Base-by-base conservation (phyloP, 139 green algal genomes). In the Chlamydomonas applanata region DNA sequence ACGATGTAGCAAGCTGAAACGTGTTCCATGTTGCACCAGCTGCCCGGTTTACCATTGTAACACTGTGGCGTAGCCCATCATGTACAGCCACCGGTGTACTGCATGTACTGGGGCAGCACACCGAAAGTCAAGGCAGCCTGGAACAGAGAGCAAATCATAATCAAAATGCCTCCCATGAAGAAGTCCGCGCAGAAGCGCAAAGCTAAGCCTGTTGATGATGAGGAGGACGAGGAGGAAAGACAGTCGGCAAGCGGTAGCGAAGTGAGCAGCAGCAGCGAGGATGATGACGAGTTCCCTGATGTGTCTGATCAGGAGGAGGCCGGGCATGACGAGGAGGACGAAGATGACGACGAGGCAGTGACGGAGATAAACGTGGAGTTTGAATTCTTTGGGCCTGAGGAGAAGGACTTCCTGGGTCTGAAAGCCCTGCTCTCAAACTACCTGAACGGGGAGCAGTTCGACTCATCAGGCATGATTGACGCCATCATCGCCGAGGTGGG, bases 391-490 rank as follows among this genome's bases (percentile, higher is more conserved):
- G 87, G 93, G 25, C 93, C 93, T 0, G 76, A 87, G 53, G 90
- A 96, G n/a, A 74, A 76, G 0, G 93, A 98, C 82, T 98, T 94
- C 62, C 91, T 93, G 17, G 93, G 93, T 25, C 72, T 98, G 14
- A 93, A 90, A 52, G 85, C 85, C 1, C 80, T 98, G 70, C 76
- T 98, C 71, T 60, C 76, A 32, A 87, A 54, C 5, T 97, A 92
- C 69, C 82, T 97, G 40, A 92, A 97, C 73, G 93, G 88, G 0
- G 65, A 81, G 35, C 46, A 79, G 49, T 97, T 86, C 69, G 84
- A 89, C 64, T 80, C 75, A 66, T 87, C 82, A 4, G 86, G 79
- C n/a, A 80, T 98, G 24, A 82, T 88, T 2, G 86, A 98, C 40
- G 75, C 84, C 16, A 86, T 98, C 46, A 92, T 97, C 29, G 46